Evolutionary conservation across 495 filamentous ascomycete genomes (phyloP).

Genomic region (Penicillium canescens): DNA sequence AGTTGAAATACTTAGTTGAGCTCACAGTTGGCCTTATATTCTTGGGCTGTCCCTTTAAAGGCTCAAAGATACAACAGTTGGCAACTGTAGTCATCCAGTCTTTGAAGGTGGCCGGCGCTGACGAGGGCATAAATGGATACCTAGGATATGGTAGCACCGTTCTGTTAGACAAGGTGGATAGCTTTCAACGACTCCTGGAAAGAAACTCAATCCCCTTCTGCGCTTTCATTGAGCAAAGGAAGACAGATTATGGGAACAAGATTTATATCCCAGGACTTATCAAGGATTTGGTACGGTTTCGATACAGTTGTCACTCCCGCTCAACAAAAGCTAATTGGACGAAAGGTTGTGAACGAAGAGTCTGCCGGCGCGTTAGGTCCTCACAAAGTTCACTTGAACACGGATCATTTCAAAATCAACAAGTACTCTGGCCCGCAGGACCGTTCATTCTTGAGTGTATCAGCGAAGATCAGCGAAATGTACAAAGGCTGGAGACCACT

Average conservation of each 20-base stretch:
- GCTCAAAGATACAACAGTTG: background rate
- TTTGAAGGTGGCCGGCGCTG: background rate
- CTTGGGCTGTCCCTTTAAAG: background rate
- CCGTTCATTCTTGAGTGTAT: background rate
- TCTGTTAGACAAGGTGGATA: background rate
- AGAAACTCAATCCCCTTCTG: background rate
- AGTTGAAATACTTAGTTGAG: background rate
- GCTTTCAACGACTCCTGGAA: background rate
- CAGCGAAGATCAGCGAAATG: conserved; percentile 1
- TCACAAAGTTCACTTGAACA: conserved; percentile 4
- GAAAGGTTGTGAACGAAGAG: background rate
- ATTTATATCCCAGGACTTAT: background rate
- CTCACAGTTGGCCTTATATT: conserved; percentile 2
- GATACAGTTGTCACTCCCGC: too few species aligned
- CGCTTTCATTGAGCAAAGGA: conserved; percentile 1
- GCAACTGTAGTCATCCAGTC: background rate
- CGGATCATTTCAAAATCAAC: conserved; percentile 8
- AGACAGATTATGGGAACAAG: conserved; percentile 3
- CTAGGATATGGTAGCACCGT: background rate
- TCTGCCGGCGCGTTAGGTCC: conserved; percentile 2
- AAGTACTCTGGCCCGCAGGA: conserved; percentile 1
- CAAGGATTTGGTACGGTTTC: background rate
- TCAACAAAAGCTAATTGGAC: background rate
- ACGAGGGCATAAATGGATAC: background rate
- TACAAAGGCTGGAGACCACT: conserved; percentile 1